These are phyloP conservation scores for Chernovozyma sophiae-reginae DNA, from an alignment of 1,139 yeast species.

Conservation along the genomic window DNA sequence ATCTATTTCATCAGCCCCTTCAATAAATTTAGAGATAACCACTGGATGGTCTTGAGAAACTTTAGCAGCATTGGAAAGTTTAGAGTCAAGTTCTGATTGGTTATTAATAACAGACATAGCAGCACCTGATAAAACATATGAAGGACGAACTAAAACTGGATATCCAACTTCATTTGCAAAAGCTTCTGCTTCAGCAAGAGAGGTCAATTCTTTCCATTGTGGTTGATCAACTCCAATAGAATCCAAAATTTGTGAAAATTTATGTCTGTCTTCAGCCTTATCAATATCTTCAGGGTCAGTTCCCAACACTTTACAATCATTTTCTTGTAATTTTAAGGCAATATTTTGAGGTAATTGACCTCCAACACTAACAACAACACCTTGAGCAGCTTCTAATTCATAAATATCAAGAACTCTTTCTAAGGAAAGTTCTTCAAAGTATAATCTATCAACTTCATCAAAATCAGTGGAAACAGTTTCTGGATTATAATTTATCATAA, in stretches of 20 bases:
- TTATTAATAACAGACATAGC: constrained; percentile 93
- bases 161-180: constrained; percentile 87
- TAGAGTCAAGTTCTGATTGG: constrained; percentile 72
- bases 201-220: constrained; percentile 92
- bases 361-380: constrained; percentile 95
- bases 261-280: constrained; percentile 97
- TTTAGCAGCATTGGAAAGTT: constrained; percentile 81
- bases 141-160: constrained; percentile 97
- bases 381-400: constrained; percentile 83
- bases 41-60: constrained; percentile 97
- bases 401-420: constrained; percentile 98
- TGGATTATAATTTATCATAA: constrained; percentile 97
- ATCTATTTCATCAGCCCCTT: constrained; percentile 95
- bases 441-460: constrained; percentile 95
- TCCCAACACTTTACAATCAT: constrained; percentile 87
- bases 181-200: constrained; percentile 75
- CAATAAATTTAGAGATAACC: constrained; percentile 91
- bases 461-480: constrained; percentile 98
- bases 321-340: constrained; percentile 76
- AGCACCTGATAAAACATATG: constrained; percentile 96
- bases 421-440: constrained; percentile 90
- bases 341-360: constrained; percentile 98
- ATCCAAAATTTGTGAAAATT: constrained; percentile 91
- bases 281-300: constrained; percentile 94
- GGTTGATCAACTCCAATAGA: constrained; percentile 70